Conservation (phyloP, 345 rosid species). For the Syzygium aromaticum region DNA sequence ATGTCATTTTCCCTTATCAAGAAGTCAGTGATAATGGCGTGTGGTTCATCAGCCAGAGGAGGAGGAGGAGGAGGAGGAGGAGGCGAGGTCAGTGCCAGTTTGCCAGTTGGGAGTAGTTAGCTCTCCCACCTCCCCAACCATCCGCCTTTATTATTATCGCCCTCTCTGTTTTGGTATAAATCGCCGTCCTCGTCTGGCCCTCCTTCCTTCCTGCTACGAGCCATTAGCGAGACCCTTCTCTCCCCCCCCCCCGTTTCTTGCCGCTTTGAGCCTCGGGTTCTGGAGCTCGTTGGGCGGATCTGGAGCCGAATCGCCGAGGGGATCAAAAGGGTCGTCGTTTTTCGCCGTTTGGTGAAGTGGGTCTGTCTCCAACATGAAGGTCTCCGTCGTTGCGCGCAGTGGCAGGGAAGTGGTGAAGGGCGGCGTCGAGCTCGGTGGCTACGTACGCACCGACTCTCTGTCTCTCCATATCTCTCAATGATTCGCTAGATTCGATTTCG, state of each 20-base stretch:
- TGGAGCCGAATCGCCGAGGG: not conserved
- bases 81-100: not conserved
- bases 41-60: not conserved
- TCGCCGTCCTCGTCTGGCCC: not conserved
- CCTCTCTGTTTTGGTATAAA: not conserved
- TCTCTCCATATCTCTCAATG: not conserved
- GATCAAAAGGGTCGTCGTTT: not conserved
- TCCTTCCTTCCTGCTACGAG: not conserved
- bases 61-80: not conserved
- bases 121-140: not conserved
- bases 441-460: slow-evolving; percentile 30
- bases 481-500: not conserved
- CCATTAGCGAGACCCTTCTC: not conserved
- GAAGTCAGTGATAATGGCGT: not conserved
- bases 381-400: slow-evolving; percentile 69
- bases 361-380: slow-evolving; percentile 55
- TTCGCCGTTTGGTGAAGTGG: slow-evolving; percentile 4
- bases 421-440: slow-evolving; percentile 67
- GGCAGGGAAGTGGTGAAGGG: slow-evolving; percentile 80
- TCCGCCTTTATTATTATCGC: not conserved
- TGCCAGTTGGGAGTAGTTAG: not conserved
- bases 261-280: not conserved
- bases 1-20: not conserved
- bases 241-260: not conserved
- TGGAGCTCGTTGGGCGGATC: not conserved